These are phyloP conservation scores for Fomitopsis palustris DNA, from an alignment of 1,284 basidiomycete genomes.

Conservation along the genomic window DNA sequence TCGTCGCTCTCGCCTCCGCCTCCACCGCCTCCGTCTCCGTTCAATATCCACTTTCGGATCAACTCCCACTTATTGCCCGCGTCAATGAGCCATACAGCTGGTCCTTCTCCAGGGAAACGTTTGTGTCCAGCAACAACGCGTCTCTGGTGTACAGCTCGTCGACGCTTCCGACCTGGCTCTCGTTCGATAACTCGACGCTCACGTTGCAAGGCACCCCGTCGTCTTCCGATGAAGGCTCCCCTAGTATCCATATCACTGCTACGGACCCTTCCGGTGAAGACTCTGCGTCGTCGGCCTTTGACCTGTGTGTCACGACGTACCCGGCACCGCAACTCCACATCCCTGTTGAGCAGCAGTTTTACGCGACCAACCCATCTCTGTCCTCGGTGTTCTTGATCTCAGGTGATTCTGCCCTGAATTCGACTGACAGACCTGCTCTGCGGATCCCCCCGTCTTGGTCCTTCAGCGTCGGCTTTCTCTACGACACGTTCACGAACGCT, in stretches of 20 bases:
- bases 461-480: conserved; percentile 84
- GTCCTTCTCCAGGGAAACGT: conserved; percentile 60
- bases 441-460: conserved; percentile 84
- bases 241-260: conserved; percentile 53
- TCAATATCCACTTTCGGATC: conserved; percentile 48
- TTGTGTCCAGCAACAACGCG: conserved; percentile 42
- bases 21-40: conserved; percentile 45
- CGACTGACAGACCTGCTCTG: conserved; percentile 53
- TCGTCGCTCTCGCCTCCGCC: conserved; percentile 35
- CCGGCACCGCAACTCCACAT: conserved; percentile 53
- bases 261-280: conserved; percentile 42
- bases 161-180: conserved; percentile 60
- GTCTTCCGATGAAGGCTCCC: conserved; percentile 51
- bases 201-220: conserved; percentile 60
- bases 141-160: conserved; percentile 44
- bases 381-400: conserved; percentile 65
- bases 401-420: conserved; percentile 49
- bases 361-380: conserved; percentile 51
- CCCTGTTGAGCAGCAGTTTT: conserved; percentile 62
- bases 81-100: conserved; percentile 57
- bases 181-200: conserved; percentile 50
- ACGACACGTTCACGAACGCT: conserved; percentile 55
- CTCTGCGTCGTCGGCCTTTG: conserved; percentile 48
- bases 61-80: conserved; percentile 64
- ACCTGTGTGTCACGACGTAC: conserved; percentile 58